A percentile compares a stretch with the other conserved stretches of the same genome.
phyloP scores from a whole-genome alignment of 2,329 filamentous ascomycete genomes.

The Aureobasidium sp. region DNA sequence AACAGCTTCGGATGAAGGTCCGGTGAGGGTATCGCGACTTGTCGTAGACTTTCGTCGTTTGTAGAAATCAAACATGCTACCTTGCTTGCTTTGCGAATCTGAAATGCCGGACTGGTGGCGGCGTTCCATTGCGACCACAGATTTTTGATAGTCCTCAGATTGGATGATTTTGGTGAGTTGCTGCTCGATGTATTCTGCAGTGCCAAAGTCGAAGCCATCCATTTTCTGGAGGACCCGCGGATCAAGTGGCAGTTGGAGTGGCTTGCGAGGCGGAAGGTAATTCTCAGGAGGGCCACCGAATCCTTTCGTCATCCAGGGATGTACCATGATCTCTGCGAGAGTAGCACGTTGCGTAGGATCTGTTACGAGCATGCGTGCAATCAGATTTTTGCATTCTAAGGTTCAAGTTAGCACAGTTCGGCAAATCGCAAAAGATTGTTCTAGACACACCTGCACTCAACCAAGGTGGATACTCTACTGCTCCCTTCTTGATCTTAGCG shows the following conservation, averaged over 20 bases:
- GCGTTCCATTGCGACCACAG: constrained; percentile 62
- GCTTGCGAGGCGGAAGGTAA: constrained; percentile 74
- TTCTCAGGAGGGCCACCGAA: constrained; percentile 84
- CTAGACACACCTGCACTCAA: constrained; percentile 70
- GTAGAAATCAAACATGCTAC: constrained; percentile 95
- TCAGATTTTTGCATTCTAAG: constrained; percentile 84
- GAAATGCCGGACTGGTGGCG: constrained; percentile 55
- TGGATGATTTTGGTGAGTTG: constrained; percentile 83
- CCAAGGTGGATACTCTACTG: constrained; percentile 93
- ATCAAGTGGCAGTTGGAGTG: constrained; percentile 78
- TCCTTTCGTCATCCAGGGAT: constrained; percentile 94
- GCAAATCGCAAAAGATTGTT: background rate
- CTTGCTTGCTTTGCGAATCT: constrained; percentile 71
- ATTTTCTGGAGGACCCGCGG: constrained; percentile 79
- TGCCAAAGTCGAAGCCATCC: constrained; percentile 96
- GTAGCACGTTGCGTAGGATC: constrained; percentile 82
- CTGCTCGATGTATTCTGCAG: constrained; percentile 70
- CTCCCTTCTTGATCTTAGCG: constrained; percentile 96
- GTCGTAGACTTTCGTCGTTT: constrained; percentile 84
- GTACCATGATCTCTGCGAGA: constrained; percentile 84
- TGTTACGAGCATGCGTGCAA: constrained; percentile 92
- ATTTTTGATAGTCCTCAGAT: constrained; percentile 88
- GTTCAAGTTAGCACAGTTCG: constrained; percentile 24
- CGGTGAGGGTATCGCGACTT: constrained; percentile 78
- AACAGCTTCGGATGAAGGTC: constrained; percentile 78